These are phyloP conservation scores for Fibroporia radiculosa DNA, from an alignment of 768 basidiomycete genomes.

Conservation along the genomic window DNA sequence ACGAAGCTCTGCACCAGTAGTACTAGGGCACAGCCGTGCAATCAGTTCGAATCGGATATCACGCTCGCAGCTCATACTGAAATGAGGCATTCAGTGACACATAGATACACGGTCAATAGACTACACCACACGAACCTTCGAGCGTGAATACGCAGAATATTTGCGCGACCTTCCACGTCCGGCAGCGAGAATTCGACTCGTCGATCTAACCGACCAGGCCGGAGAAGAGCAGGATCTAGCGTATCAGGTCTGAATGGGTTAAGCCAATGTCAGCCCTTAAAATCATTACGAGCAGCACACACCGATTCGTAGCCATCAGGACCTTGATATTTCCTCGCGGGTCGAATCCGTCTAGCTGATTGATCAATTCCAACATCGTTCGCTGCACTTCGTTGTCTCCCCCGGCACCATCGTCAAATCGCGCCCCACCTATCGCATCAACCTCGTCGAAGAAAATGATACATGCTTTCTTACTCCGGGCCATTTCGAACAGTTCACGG, in stretches of 20 bases:
- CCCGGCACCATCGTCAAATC: conserved; percentile 97
- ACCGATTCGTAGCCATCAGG: conserved; percentile 98
- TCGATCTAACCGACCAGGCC: conserved; percentile 93
- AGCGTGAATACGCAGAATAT: conserved; percentile 95
- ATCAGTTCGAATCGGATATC: conserved; percentile 98
- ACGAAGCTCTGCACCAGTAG: conserved; percentile 96
- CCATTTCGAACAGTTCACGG: conserved; percentile 98
- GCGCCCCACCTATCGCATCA: conserved; percentile 95
- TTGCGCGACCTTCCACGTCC: conserved; percentile 92
- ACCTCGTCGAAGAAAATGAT: conserved; percentile 99
- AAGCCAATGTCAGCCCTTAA: neutral
- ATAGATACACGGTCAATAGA: neutral
- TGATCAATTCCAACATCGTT: conserved; percentile 98
- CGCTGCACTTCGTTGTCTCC: conserved; percentile 99
- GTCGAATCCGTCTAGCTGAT: conserved; percentile 98
- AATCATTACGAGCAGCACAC: conserved; percentile 20
- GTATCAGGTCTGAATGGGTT: conserved; percentile 75
- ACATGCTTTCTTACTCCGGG: conserved; percentile 95
- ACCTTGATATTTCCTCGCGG: conserved; percentile 99
- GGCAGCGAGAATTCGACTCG: conserved; percentile 96
- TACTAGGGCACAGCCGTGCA: conserved; percentile 93
- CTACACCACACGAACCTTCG: conserved; percentile 53
- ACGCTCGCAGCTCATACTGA: conserved; percentile 95
- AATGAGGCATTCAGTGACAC: conserved; percentile 2
- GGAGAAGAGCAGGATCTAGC: conserved; percentile 90